Conservation (phyloP, 2,329 filamentous ascomycete genomes). For the Chrysoporthe puriensis region DNA sequence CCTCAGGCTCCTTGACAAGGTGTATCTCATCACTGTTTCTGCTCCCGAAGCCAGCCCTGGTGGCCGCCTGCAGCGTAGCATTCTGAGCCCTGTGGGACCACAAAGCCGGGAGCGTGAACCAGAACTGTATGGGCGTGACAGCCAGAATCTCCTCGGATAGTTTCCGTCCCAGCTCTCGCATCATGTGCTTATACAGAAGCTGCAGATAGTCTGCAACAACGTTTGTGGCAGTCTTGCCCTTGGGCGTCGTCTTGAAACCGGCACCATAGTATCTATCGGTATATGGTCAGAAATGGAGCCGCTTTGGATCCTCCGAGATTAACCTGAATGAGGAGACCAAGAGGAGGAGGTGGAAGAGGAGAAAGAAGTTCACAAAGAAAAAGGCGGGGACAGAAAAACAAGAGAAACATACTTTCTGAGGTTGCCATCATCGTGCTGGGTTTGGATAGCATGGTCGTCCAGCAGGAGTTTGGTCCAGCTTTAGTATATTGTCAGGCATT, state of each 20-base stretch:
- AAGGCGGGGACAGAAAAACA: too few species aligned
- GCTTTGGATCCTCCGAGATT: background rate
- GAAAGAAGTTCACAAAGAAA: background rate
- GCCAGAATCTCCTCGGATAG: slow-evolving; percentile 5
- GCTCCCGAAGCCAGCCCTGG: slow-evolving; percentile 1
- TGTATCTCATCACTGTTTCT: slow-evolving; percentile 8
- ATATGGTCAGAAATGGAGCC: background rate
- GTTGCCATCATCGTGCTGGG: slow-evolving; percentile 3
- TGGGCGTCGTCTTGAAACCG: slow-evolving; percentile 3
- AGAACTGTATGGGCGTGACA: slow-evolving; percentile 16
- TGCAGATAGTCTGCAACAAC: slow-evolving; percentile 6
- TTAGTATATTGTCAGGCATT: background rate
- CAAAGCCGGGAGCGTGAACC: slow-evolving; percentile 11
- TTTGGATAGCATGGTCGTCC: slow-evolving; percentile 5
- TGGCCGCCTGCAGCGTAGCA: slow-evolving; percentile 10
- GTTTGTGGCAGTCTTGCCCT: background rate
- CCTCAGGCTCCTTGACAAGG: slow-evolving; percentile 14
- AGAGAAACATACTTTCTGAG: background rate
- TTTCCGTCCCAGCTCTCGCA: slow-evolving; percentile 13
- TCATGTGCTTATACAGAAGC: slow-evolving; percentile 10
- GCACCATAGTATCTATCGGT: slow-evolving; percentile 4
- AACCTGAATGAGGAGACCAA: background rate
- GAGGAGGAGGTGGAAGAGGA: too few species aligned
- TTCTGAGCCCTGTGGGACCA: slow-evolving; percentile 10
- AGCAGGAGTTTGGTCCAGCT: slow-evolving; percentile 14